phyloP scores from a whole-genome alignment of 2,329 filamentous ascomycete genomes.

The Gyromitra esculenta region DNA sequence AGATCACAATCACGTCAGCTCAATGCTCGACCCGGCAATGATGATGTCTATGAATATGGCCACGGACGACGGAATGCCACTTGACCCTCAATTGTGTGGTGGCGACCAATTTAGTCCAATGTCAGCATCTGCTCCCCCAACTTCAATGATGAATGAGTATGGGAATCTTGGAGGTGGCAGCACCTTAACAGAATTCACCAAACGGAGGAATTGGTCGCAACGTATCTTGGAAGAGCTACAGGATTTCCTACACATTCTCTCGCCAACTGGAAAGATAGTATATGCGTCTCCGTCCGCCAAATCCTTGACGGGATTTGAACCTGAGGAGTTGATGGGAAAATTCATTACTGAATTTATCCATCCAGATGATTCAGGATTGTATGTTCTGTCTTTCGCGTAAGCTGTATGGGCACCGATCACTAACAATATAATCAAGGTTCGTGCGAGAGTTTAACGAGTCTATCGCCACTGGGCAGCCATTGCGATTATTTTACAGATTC shows the following conservation, averaged over 20 bases:
- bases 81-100: conserved; percentile 52
- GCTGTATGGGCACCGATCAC: conserved; percentile 33
- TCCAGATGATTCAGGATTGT: conserved; percentile 71
- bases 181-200: conserved; percentile 73
- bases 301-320: conserved; percentile 77
- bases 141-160: conserved; percentile 54
- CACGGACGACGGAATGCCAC: conserved; percentile 49
- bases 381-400: conserved; percentile 38
- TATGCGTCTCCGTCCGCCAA: conserved; percentile 85
- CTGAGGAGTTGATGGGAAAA: conserved; percentile 75
- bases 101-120: conserved; percentile 50
- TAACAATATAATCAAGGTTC: conserved; percentile 68
- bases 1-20: conserved; percentile 44
- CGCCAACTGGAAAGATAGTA: conserved; percentile 81
- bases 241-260: conserved; percentile 88
- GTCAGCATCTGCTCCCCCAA: conserved; percentile 46
- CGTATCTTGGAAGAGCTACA: conserved; percentile 88
- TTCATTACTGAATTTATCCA: conserved; percentile 86
- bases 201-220: conserved; percentile 81
- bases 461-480: conserved; percentile 78
- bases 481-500: conserved; percentile 89
- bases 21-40: conserved; percentile 50
- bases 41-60: conserved; percentile 53
- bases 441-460: conserved; percentile 88
- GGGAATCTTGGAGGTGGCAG: conserved; percentile 62